Percentiles rank a stretch among this genome's conserved stretches.
These are phyloP conservation scores for Neurospora pannonica DNA, from an alignment of 495 filamentous ascomycete species.

Conservation along the genomic window DNA sequence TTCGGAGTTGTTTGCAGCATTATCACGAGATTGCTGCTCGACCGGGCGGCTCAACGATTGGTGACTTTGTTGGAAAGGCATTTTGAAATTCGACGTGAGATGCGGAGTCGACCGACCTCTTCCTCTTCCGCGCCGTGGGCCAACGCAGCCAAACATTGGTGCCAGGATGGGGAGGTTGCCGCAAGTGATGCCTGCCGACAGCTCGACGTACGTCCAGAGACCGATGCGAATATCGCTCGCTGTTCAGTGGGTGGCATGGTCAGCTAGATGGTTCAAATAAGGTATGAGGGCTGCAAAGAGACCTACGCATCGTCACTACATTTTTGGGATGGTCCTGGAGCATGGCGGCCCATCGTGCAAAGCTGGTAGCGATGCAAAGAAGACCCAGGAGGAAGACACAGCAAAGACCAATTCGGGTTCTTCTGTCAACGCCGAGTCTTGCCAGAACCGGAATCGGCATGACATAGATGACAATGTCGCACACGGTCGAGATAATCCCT, in stretches of 20 bases:
- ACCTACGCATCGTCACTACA: neutral
- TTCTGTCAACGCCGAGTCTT: constrained; percentile 3
- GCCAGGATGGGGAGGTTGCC: constrained; percentile 13
- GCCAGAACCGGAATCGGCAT: constrained; percentile 11
- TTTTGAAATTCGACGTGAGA: neutral
- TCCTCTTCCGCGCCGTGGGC: neutral
- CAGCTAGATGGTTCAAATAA: neutral
- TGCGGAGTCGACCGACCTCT: neutral
- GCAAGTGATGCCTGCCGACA: constrained; percentile 13
- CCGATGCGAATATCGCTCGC: constrained; percentile 4
- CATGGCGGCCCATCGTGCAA: neutral
- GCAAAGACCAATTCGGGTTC: constrained; percentile 3
- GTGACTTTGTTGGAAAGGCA: neutral
- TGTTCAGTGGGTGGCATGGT: neutral
- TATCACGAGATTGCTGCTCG: neutral
- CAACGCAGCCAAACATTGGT: constrained; percentile 3
- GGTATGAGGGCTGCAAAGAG: neutral
- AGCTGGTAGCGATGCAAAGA: neutral
- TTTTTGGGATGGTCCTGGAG: neutral
- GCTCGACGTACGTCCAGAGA: constrained; percentile 13
- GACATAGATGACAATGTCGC: constrained; percentile 8
- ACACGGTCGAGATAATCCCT: neutral
- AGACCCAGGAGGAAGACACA: constrained; percentile 6
- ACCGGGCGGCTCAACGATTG: neutral
- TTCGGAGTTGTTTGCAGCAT: neutral